These are phyloP conservation scores for Daedaleopsis nitida DNA, from an alignment of 768 basidiomycete genomes.

Conservation along the genomic window DNA sequence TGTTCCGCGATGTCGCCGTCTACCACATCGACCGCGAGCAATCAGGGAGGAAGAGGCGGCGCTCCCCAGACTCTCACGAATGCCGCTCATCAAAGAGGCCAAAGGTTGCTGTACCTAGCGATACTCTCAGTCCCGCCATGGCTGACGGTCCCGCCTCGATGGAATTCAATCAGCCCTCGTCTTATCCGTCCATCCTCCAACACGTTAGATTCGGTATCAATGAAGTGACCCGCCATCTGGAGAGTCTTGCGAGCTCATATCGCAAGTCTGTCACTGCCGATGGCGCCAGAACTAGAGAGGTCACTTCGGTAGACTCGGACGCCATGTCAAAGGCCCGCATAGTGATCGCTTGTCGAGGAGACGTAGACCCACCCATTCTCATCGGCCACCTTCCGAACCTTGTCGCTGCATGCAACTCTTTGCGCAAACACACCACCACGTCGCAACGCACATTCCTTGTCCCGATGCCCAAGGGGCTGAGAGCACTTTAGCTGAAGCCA, in stretches of 20 bases:
- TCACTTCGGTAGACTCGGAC: background rate
- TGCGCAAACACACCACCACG: slow-evolving; percentile 5
- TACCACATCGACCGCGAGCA: slow-evolving; percentile 40
- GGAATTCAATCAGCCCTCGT: background rate
- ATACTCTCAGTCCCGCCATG: background rate
- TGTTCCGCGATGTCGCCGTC: slow-evolving; percentile 52
- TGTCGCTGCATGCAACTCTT: slow-evolving; percentile 74
- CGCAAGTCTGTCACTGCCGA: slow-evolving; percentile 8
- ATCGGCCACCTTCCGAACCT: slow-evolving; percentile 77
- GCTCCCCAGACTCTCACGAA: slow-evolving; percentile 1
- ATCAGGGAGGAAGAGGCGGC: slow-evolving; percentile 44
- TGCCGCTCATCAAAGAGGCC: background rate
- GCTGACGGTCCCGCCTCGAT: background rate
- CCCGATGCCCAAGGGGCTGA: slow-evolving; percentile 70
- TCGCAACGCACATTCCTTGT: slow-evolving; percentile 50
- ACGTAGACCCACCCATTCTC: slow-evolving; percentile 72
- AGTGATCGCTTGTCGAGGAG: slow-evolving; percentile 73
- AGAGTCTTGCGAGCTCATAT: slow-evolving; percentile 48
- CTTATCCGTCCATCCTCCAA: slow-evolving; percentile 33
- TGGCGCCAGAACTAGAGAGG: background rate
- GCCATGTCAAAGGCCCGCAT: slow-evolving; percentile 22
- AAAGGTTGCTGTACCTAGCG: background rate
- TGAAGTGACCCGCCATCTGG: slow-evolving; percentile 73
- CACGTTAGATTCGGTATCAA: slow-evolving; percentile 76
- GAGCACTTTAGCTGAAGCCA: slow-evolving; percentile 50